Evolutionary conservation across 2,329 filamentous ascomycete species (phyloP).

Genomic region (Penicillium sp.): DNA sequence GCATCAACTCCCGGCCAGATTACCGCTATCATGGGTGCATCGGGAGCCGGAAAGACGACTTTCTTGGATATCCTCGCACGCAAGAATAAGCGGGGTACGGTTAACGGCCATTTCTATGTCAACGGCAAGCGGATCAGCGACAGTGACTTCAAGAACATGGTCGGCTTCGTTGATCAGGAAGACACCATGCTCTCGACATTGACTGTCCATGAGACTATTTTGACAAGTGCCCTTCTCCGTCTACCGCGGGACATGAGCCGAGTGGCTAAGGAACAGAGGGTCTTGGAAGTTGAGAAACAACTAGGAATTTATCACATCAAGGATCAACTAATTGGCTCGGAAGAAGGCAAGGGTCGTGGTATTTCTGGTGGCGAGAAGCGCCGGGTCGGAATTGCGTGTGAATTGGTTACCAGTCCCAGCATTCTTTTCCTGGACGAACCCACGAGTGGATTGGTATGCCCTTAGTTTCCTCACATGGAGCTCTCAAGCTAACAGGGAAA

Average conservation of each 20-base stretch:
- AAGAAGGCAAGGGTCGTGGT: slow-evolving; percentile 88
- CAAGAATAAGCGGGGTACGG: slow-evolving; percentile 88
- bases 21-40: slow-evolving; percentile 96
- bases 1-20: slow-evolving; percentile 93
- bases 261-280: slow-evolving; percentile 82
- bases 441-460: slow-evolving; percentile 72
- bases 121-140: slow-evolving; percentile 89
- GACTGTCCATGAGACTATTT: slow-evolving; percentile 95
- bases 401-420: slow-evolving; percentile 93
- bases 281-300: slow-evolving; percentile 90
- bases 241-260: slow-evolving; percentile 90
- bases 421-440: slow-evolving; percentile 97
- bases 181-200: slow-evolving; percentile 94
- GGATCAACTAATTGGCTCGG: slow-evolving; percentile 91
- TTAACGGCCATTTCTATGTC: slow-evolving; percentile 79
- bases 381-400: slow-evolving; percentile 93
- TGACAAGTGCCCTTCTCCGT: slow-evolving; percentile 86
- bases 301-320: slow-evolving; percentile 92
- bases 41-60: slow-evolving; percentile 93
- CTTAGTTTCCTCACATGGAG: too few species aligned
- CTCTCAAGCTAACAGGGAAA: too few species aligned
- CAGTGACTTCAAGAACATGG: slow-evolving; percentile 81
- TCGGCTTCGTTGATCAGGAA: slow-evolving; percentile 97
- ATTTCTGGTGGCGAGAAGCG: slow-evolving; percentile 97
- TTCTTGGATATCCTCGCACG: slow-evolving; percentile 93